Base-by-base conservation (phyloP, 2,329 filamentous ascomycete genomes). In the Emmonsia crescens region DNA sequence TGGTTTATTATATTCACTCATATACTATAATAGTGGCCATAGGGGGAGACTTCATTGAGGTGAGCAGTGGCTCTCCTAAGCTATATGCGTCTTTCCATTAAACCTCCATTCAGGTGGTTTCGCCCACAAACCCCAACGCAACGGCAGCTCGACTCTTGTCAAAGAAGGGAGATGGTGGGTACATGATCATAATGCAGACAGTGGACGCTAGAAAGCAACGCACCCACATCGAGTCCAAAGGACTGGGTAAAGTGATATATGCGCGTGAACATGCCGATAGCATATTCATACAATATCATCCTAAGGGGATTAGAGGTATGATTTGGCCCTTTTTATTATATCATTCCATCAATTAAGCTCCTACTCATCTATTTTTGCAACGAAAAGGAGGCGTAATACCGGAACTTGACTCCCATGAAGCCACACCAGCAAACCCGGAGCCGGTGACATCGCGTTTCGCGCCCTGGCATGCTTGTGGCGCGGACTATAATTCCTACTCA, bases 101-200 rank as follows among this genome's bases (percentile, higher is more conserved):
- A 40, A 57, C 14, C 10, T 21, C 2, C 24, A 27, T 27, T 5
- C 38, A 64, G 62, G 70, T 77, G 36, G 74, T 76, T 48, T 72
- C 77, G 1, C 77, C 77, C 1, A 69, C 72, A 60, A 67, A 69
- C 44, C 59, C 67, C 1, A 66, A 70, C n/a, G 77, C 77, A 0
- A 75, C 77, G 0, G 77, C 75, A 1, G 74, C 75, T 8, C 68
- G 77, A 38, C 65, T 78, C 4, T 73, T 79, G 19, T 60, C 71
- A 1, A 78, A 77, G 66, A 71, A 73, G 36, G 75, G 76, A 10
- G 74, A 78, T 60, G 76, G 77, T 8, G 77, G 78, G 3, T 80
- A 79, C 65, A 80, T 79, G 76, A 73, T 78, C 61, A 78, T 78
- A 59, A 79, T 80, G 77, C 77, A 79, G 64, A 79, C 74, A 1